A percentile compares a stretch with the other conserved stretches of the same genome.
Evolutionary conservation across 306 rosid species (phyloP).

Genomic region (Abrus pulchellus): DNA sequence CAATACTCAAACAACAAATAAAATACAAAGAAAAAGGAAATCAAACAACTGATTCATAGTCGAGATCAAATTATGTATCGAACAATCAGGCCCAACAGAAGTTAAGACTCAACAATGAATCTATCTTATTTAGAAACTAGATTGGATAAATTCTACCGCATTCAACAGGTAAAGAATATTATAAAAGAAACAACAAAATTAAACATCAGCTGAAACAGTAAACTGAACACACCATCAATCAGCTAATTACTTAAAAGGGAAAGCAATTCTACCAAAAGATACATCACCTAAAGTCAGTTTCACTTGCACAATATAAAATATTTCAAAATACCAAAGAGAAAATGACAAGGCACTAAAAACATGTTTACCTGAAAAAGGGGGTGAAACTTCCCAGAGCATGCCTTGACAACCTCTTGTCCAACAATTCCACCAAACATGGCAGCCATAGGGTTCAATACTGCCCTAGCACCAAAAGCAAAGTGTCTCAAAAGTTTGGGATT

Average conservation of each 20-base stretch:
- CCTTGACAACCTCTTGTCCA: constrained; percentile 97
- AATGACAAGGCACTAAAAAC: not conserved
- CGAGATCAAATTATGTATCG: not conserved
- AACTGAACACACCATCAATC: constrained; percentile 1
- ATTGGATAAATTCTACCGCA: not conserved
- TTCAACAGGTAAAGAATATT: not conserved
- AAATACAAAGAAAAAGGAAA: not conserved
- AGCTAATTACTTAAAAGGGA: not conserved
- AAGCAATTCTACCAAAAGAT: not conserved
- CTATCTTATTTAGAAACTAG: not conserved
- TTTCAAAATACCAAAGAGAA: not conserved
- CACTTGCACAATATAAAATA: not conserved
- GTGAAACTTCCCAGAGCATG: constrained; percentile 97
- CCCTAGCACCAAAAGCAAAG: constrained; percentile 93
- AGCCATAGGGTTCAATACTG: constrained; percentile 96
- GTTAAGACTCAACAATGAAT: too few relatives aligned
- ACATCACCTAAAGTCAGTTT: not conserved
- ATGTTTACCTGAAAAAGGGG: constrained; percentile 85
- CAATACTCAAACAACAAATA: not conserved
- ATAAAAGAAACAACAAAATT: not conserved
- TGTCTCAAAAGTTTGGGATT: constrained; percentile 77
- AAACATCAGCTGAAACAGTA: constrained; percentile 15
- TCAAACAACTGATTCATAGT: not conserved
- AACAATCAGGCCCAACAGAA: not conserved
- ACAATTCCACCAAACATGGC: constrained; percentile 99